phyloP scores from a whole-genome alignment of 2,329 filamentous ascomycete species.

The Alternaria triticimaculans region DNA sequence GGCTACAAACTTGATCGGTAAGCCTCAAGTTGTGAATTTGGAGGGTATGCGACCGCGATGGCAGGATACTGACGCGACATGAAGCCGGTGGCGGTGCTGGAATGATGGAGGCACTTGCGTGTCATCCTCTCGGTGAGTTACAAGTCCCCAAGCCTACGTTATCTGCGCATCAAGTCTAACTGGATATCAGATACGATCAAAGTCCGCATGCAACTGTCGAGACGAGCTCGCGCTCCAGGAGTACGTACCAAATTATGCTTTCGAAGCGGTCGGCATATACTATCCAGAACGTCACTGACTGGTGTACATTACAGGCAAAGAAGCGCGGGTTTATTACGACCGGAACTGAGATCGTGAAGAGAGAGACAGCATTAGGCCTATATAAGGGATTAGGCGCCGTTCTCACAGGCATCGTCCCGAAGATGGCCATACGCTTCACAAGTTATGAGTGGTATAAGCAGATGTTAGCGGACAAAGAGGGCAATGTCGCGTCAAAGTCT shows the following conservation, averaged over 20 bases:
- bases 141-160: neutral
- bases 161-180: constrained; percentile 20
- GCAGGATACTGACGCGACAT: constrained; percentile 20
- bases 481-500: constrained; percentile 70
- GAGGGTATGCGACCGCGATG: neutral
- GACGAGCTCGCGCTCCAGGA: constrained; percentile 80
- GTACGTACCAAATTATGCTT: constrained; percentile 55
- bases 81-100: constrained; percentile 93
- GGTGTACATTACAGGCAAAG: constrained; percentile 59
- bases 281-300: constrained; percentile 17
- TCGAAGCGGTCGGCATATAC: neutral
- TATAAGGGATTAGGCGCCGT: constrained; percentile 99
- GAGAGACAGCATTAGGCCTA: constrained; percentile 88
- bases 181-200: constrained; percentile 85
- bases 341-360: constrained; percentile 82
- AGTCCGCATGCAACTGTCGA: constrained; percentile 98
- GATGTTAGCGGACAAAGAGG: constrained; percentile 71
- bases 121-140: constrained; percentile 83
- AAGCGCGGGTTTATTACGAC: constrained; percentile 88
- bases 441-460: constrained; percentile 97
- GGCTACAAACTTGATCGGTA: constrained; percentile 91
- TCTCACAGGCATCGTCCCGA: constrained; percentile 93
- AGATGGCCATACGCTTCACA: constrained; percentile 99
- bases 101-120: constrained; percentile 98
- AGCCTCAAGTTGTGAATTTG: constrained; percentile 34